Percentiles rank a stretch among this genome's conserved stretches.
Evolutionary conservation across 495 filamentous ascomycete genomes (phyloP).

Genomic region (Neurospora sp.): DNA sequence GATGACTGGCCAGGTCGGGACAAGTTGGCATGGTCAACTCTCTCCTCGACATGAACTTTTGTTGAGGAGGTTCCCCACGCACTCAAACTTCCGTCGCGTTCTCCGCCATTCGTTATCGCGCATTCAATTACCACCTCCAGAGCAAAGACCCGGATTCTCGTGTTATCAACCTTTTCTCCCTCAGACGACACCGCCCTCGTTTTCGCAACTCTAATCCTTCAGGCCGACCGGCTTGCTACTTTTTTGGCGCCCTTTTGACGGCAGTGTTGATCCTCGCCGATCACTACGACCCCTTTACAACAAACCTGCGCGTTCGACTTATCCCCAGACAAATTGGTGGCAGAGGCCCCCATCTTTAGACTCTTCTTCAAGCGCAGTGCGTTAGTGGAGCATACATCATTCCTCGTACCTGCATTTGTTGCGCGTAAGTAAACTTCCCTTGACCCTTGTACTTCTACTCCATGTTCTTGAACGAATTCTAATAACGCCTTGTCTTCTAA

Average conservation of each 20-base stretch:
- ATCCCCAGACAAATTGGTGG: background rate
- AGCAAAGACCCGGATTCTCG: background rate
- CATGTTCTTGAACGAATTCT: background rate
- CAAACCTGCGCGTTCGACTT: too few species aligned
- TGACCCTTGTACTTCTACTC: background rate
- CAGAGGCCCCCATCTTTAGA: background rate
- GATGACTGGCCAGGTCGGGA: background rate
- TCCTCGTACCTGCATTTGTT: background rate
- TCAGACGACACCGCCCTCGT: background rate
- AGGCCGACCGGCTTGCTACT: background rate
- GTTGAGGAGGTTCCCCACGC: background rate
- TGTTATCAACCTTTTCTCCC: background rate
- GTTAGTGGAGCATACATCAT: background rate
- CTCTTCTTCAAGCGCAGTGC: background rate
- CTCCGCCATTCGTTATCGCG: background rate
- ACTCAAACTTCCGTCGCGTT: background rate
- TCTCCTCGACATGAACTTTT: background rate
- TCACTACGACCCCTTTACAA: too few species aligned
- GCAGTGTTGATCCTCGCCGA: too few species aligned
- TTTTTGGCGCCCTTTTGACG: background rate
- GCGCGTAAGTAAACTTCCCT: background rate
- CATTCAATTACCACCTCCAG: background rate
- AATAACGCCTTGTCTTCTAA: background rate
- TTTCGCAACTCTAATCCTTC: background rate
- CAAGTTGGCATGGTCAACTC: background rate